Percentiles rank a stretch among this genome's conserved stretches.
Conservation (phyloP, 169 alveolate species). For the Plasmodium gonderi region DNA sequence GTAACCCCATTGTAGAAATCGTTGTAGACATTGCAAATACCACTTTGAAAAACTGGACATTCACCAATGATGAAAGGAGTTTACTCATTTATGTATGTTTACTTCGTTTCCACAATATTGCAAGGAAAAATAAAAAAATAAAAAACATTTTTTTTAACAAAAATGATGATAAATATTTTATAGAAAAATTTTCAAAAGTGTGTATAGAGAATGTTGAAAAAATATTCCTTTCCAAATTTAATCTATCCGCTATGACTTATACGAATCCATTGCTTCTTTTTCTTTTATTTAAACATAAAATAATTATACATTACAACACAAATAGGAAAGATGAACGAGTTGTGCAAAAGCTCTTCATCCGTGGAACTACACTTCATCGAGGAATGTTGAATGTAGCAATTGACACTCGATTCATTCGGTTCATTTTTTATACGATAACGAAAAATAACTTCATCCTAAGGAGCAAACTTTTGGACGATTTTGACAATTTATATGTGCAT, state of each 20-base stretch:
- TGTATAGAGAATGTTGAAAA: not conserved
- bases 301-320: conserved; percentile 8
- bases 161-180: conserved; percentile 6
- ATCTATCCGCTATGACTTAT: not conserved
- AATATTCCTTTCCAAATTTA: not conserved
- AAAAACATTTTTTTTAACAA: conserved; percentile 9
- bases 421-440: conserved; percentile 23
- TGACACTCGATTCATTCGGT: not conserved
- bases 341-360: not conserved
- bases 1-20: not conserved
- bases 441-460: conserved; percentile 13
- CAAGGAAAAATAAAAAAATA: conserved; percentile 6
- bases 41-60: conserved; percentile 10
- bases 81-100: conserved; percentile 29
- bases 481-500: conserved; percentile 11
- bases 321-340: conserved; percentile 7
- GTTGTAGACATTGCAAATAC: not conserved
- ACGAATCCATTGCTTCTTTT: conserved; percentile 32
- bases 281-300: conserved; percentile 48
- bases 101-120: not conserved
- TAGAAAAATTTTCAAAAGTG: not conserved
- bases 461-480: not conserved
- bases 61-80: conserved; percentile 21
- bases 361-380: conserved; percentile 5
- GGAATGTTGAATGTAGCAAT: not conserved